Conservation (phyloP, 1,139 yeast genomes). For the Nadsonia starkeyi-henricii region DNA sequence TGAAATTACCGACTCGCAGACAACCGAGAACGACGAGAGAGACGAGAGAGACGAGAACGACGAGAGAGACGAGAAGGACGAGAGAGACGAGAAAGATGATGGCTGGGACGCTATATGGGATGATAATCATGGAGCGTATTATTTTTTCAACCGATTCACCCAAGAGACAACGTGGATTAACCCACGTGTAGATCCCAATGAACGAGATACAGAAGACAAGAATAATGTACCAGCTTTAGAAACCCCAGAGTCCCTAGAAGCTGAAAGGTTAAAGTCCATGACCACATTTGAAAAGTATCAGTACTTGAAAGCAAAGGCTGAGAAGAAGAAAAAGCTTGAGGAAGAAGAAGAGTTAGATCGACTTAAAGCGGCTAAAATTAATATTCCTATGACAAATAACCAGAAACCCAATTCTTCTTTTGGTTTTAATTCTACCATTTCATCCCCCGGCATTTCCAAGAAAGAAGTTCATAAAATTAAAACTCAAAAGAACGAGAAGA, state of each 20-base stretch:
- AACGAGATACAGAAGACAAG: not conserved
- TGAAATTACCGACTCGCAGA: no score
- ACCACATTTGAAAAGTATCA: not conserved
- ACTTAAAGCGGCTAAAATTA: not conserved
- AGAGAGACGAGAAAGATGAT: constrained; percentile 13
- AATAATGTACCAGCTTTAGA: no score
- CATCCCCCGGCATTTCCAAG: not conserved
- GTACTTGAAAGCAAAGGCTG: not conserved
- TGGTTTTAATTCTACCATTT: not conserved
- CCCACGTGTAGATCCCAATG: constrained; percentile 13
- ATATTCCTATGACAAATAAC: not conserved
- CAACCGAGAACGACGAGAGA: no score
- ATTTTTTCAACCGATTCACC: constrained; percentile 18
- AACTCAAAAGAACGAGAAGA: not conserved
- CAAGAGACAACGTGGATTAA: constrained; percentile 19
- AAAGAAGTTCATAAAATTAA: not conserved
- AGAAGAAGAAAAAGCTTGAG: not conserved
- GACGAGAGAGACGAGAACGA: no score
- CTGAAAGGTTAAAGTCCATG: not conserved
- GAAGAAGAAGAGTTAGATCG: not conserved
- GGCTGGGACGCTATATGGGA: constrained; percentile 23
- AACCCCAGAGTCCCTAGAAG: not conserved
- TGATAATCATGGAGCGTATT: constrained; percentile 12
- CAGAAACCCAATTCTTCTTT: not conserved
- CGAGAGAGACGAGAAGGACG: no score